phyloP scores from a whole-genome alignment of 176 grass and related monocot species.

The Bromus sterilis region DNA sequence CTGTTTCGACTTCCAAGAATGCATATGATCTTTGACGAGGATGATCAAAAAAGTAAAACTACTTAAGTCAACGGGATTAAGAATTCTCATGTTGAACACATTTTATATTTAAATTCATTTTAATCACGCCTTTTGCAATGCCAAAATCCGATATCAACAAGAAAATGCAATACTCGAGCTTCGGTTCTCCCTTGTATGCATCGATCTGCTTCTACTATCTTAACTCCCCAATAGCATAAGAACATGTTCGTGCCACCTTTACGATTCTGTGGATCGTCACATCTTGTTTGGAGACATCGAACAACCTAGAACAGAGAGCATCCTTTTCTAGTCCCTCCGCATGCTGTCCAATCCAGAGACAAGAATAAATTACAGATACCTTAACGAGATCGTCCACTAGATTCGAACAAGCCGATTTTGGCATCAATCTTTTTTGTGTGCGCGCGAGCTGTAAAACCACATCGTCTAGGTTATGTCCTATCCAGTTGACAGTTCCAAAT shows the following conservation, averaged over 20 bases:
- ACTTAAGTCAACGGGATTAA: too few relatives aligned
- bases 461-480: background rate
- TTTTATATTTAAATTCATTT: too few relatives aligned
- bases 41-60: too few relatives aligned
- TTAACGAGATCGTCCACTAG: background rate
- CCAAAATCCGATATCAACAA: too few relatives aligned
- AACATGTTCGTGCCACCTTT: constrained; percentile 15
- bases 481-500: background rate
- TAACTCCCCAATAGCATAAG: background rate
- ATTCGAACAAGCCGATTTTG: background rate
- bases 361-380: background rate
- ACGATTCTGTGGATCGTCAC: background rate
- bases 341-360: background rate
- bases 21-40: too few relatives aligned
- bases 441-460: background rate
- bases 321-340: background rate
- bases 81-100: too few relatives aligned
- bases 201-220: background rate
- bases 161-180: background rate
- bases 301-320: background rate
- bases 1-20: too few relatives aligned
- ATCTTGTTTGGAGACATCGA: background rate
- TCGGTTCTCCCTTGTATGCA: background rate
- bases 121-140: too few relatives aligned
- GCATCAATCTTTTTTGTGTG: background rate